phyloP scores from a whole-genome alignment of 768 basidiomycete genomes.

The Gyrodon lividus region DNA sequence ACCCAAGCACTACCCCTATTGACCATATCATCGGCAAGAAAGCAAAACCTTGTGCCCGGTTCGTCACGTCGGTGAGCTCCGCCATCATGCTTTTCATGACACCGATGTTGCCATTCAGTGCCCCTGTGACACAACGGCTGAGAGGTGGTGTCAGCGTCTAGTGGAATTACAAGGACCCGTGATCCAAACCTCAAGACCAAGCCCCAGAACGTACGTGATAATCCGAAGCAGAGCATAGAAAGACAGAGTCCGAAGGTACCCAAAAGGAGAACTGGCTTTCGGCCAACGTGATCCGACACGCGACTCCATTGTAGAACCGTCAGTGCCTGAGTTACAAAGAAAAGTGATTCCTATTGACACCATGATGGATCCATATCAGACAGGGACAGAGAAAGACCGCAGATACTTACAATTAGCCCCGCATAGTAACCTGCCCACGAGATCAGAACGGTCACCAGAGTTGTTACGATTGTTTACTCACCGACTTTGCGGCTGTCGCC shows the following conservation, averaged over 20 bases:
- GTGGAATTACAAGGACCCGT: no score
- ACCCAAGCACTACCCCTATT: slow-evolving; percentile 32
- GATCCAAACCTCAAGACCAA: slow-evolving; percentile 42
- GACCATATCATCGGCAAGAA: slow-evolving; percentile 19
- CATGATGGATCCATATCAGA: not conserved
- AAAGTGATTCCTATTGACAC: slow-evolving; percentile 60
- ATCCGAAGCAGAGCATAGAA: slow-evolving; percentile 70
- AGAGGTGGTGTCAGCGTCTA: no score
- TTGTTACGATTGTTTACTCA: slow-evolving; percentile 39
- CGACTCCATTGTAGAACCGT: slow-evolving; percentile 75
- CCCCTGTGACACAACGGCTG: slow-evolving; percentile 55
- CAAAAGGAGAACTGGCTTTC: slow-evolving; percentile 68
- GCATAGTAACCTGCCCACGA: slow-evolving; percentile 63
- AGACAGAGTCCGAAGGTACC: slow-evolving; percentile 61
- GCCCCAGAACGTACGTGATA: slow-evolving; percentile 66
- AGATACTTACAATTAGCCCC: slow-evolving; percentile 56
- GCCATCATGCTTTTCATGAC: slow-evolving; percentile 68
- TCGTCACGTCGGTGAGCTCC: slow-evolving; percentile 49
- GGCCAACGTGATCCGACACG: slow-evolving; percentile 64
- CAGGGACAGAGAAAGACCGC: not conserved
- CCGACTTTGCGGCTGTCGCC: slow-evolving; percentile 26
- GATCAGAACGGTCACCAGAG: not conserved
- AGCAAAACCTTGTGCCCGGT: slow-evolving; percentile 19
- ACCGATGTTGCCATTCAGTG: slow-evolving; percentile 62
- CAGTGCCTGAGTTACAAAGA: slow-evolving; percentile 69